Evolutionary conservation across 2,329 filamentous ascomycete genomes (phyloP), one percentile per base, ranked within the genome.

Genomic region (Davidsoniella neocaledoniae): DNA sequence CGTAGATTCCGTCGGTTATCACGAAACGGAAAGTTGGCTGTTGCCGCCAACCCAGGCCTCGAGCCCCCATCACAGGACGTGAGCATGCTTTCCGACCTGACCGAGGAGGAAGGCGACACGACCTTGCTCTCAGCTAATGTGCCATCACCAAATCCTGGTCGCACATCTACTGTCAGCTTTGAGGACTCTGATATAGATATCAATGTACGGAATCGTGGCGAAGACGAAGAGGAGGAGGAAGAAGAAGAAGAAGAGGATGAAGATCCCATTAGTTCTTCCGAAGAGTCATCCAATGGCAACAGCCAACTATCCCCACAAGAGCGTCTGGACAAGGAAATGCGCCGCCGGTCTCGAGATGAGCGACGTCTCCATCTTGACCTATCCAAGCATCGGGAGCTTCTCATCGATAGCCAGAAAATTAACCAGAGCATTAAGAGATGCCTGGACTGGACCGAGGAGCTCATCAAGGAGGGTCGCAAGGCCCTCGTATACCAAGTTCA

Each of bases 361-460:
- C 81, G 81, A 56, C 77, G 86, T 26, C 70, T 96, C n/a, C 77
- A 83, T 57, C 72, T 87, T 4, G 91, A 98, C 63, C 72, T 98
- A 1, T 75, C 80, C 3, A 90, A 88, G 60, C 91, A 98, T 62
- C 85, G 87, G 56, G 83, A 94, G 59, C 70, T 96, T 1, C 74
- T 98, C 7, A 70, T 87, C 38, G 88, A 94, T 61, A 91, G 83
- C 56, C 87, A 95, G 60, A 93, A 87, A 67, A 87, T 96, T 71
- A 96, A 95, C 61, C 85, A 93, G 62, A 94, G 85, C 62, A 74
- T 98, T 43, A 93, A 86, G 63, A 76, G 86, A 44, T 98, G 91
- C 62, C 72, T 95, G 33, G 79, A 80, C 56, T 90, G 86, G 76
- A 93, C 88, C 0, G 90, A 98, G 60, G 81, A 84, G 55, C 73